phyloP scores from a whole-genome alignment of 768 basidiomycete species.

The Tremella mesenterica region DNA sequence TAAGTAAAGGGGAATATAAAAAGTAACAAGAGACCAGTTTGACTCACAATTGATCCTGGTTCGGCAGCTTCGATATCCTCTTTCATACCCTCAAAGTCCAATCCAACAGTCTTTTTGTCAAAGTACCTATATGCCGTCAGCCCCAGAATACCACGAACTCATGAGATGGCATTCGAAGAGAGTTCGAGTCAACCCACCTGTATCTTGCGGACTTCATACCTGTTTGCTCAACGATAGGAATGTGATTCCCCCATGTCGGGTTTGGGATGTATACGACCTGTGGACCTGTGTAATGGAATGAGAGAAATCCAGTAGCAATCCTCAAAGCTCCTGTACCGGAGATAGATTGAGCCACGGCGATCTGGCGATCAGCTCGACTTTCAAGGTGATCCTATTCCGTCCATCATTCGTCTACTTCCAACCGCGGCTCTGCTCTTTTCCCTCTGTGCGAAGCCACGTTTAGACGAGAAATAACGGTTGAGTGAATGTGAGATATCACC shows the following conservation, averaged over 20 bases:
- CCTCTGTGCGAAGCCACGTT: not conserved
- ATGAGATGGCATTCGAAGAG: slow-evolving; percentile 57
- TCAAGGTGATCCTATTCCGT: not conserved
- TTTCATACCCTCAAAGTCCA: slow-evolving; percentile 84
- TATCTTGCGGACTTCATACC: slow-evolving; percentile 78
- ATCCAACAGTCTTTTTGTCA: slow-evolving; percentile 70
- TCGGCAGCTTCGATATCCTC: slow-evolving; percentile 72
- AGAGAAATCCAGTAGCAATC: slow-evolving; percentile 86
- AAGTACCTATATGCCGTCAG: slow-evolving; percentile 53
- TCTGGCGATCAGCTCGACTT: slow-evolving; percentile 47
- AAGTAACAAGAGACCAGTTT: not conserved
- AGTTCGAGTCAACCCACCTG: slow-evolving; percentile 64
- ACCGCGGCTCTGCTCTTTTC: too few species aligned
- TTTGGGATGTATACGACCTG: slow-evolving; percentile 75
- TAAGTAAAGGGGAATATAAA: too few species aligned
- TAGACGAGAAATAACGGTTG: not conserved
- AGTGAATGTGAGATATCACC: slow-evolving; percentile 43
- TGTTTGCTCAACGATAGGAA: slow-evolving; percentile 78
- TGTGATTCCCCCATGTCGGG: slow-evolving; percentile 93
- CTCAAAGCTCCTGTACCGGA: slow-evolving; percentile 96
- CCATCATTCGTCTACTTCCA: too few species aligned
- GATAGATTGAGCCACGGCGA: slow-evolving; percentile 84
- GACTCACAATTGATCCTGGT: slow-evolving; percentile 58
- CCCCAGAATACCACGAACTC: not conserved
- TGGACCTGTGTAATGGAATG: slow-evolving; percentile 65